phyloP scores from a whole-genome alignment of 768 basidiomycete genomes.

The Leccinellum albellum region DNA sequence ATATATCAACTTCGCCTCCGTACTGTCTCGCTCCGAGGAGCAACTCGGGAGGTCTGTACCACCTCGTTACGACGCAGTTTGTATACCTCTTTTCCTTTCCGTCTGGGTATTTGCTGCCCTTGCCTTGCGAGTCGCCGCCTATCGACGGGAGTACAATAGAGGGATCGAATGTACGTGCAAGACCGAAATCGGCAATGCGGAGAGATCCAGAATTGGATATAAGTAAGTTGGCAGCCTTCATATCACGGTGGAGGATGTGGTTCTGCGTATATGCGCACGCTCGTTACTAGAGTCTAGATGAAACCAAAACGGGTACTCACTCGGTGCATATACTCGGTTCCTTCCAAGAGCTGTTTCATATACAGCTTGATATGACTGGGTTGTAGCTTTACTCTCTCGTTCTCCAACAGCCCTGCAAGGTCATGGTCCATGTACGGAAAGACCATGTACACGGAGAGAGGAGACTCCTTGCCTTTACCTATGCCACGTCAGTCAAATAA shows the following conservation, averaged over 20 bases:
- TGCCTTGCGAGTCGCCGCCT: slow-evolving; percentile 17
- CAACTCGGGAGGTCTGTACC: slow-evolving; percentile 93
- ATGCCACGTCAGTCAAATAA: slow-evolving; percentile 1
- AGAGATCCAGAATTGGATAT: slow-evolving; percentile 84
- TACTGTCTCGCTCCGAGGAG: slow-evolving; percentile 86
- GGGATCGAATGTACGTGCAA: slow-evolving; percentile 78
- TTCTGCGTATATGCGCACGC: slow-evolving; percentile 52
- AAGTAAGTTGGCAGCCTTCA: slow-evolving; percentile 97
- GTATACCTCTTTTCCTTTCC: slow-evolving; percentile 76
- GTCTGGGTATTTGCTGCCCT: slow-evolving; percentile 34
- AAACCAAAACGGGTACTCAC: slow-evolving; percentile 45
- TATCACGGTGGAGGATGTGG: slow-evolving; percentile 94
- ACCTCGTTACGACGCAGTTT: slow-evolving; percentile 91
- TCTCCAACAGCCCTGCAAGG: slow-evolving; percentile 89
- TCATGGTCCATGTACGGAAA: slow-evolving; percentile 99
- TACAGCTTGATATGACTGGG: slow-evolving; percentile 91
- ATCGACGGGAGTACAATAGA: slow-evolving; percentile 35
- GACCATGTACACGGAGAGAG: slow-evolving; percentile 93
- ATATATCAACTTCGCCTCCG: slow-evolving; percentile 93
- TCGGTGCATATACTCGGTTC: slow-evolving; percentile 92
- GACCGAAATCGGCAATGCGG: slow-evolving; percentile 93
- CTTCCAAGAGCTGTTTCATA: slow-evolving; percentile 94
- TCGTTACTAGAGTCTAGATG: slow-evolving; percentile 1
- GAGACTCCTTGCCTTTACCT: slow-evolving; percentile 54
- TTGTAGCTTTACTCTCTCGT: slow-evolving; percentile 78